Evolutionary conservation across 176 grass and related monocot species (phyloP).

Genomic region (Carex scoparia): DNA sequence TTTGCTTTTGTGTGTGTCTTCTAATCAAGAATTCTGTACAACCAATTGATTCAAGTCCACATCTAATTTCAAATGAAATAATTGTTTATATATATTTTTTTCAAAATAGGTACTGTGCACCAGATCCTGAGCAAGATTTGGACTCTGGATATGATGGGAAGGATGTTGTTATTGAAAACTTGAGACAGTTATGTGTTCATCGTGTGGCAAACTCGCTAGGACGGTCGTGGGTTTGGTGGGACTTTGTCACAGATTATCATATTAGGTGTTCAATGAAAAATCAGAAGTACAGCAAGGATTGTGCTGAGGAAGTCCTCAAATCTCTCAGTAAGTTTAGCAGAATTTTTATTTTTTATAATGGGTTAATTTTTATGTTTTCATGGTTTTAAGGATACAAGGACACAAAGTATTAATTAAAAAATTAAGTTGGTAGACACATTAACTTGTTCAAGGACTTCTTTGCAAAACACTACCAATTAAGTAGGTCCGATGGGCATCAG

Average conservation of each 20-base stretch:
- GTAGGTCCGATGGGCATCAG: background rate
- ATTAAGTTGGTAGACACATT: background rate
- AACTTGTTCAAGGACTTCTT: background rate
- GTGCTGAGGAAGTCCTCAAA: constrained; percentile 45
- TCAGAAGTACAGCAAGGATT: constrained; percentile 42
- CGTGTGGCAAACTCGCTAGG: constrained; percentile 44
- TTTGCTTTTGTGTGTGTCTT: background rate
- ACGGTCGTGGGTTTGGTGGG: constrained; percentile 80
- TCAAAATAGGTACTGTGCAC: constrained; percentile 61
- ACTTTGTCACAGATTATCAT: constrained; percentile 79
- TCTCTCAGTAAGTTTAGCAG: constrained; percentile 48
- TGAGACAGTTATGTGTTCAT: constrained; percentile 94
- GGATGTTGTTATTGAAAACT: constrained; percentile 77
- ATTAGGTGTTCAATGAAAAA: constrained; percentile 75
- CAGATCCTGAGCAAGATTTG: constrained; percentile 84
- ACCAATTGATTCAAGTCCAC: background rate
- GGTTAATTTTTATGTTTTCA: background rate
- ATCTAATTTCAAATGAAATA: background rate
- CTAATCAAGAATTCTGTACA: background rate
- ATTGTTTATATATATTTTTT: background rate
- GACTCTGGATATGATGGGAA: constrained; percentile 50
- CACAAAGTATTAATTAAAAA: background rate
- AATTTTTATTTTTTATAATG: background rate
- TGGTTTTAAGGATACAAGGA: background rate
- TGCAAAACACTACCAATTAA: background rate